A percentile compares a stretch with the other conserved stretches of the same genome.
These are phyloP conservation scores for Ganoderma meredithae DNA, from an alignment of 1,284 basidiomycete species.

Conservation along the genomic window DNA sequence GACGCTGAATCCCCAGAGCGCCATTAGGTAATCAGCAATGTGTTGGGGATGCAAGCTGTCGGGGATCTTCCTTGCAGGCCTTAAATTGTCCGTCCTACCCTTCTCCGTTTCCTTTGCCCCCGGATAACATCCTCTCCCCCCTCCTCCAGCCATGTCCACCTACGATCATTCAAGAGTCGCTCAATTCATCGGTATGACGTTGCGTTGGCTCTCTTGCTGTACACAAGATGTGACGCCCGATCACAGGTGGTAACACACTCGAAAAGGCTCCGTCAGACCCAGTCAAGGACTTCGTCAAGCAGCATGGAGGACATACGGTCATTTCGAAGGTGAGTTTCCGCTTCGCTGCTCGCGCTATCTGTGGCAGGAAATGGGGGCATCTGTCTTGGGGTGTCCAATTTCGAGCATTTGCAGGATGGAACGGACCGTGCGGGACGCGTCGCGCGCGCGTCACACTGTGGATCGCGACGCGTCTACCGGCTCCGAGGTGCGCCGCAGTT, in stretches of 20 bases:
- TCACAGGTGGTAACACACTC: constrained; percentile 88
- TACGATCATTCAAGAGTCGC: constrained; percentile 84
- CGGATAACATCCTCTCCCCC: constrained; percentile 8
- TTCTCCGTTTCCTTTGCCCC: constrained; percentile 21
- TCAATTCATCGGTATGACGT: constrained; percentile 81
- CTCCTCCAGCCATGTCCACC: constrained; percentile 56
- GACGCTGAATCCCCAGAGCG: constrained; percentile 26
- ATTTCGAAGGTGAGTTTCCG: constrained; percentile 86
- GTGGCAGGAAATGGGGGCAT: background rate
- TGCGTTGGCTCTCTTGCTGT: background rate
- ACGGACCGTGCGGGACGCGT: constrained; percentile 13
- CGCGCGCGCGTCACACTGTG: constrained; percentile 22
- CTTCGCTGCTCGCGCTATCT: background rate
- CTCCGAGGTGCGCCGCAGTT: background rate
- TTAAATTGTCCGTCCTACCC: constrained; percentile 27
- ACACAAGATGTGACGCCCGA: constrained; percentile 21
- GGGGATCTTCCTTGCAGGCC: constrained; percentile 16
- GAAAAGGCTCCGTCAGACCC: constrained; percentile 83
- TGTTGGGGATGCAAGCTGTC: constrained; percentile 34
- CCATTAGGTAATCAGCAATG: constrained; percentile 32
- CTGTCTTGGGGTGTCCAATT: too few relatives aligned
- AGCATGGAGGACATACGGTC: constrained; percentile 95
- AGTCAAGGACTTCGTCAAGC: constrained; percentile 92
- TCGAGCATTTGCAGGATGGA: background rate
- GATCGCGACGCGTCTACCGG: constrained; percentile 15